phyloP scores from a whole-genome alignment of 768 basidiomycete species.

The Chalciporus pseudorubinellus region DNA sequence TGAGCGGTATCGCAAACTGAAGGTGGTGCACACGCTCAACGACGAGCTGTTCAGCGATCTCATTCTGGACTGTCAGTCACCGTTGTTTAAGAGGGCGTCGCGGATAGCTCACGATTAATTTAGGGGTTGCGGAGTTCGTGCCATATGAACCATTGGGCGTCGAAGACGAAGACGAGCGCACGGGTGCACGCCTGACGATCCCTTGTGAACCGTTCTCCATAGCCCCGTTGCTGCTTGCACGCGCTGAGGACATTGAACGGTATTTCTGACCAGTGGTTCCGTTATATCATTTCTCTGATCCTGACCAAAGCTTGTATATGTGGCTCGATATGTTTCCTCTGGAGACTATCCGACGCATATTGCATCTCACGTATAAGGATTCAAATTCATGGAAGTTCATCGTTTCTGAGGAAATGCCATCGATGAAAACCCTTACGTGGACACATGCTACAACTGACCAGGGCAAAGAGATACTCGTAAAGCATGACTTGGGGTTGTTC shows the following conservation, averaged over 20 bases:
- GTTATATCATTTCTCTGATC: not conserved
- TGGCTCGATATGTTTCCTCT: conserved; percentile 55
- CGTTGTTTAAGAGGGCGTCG: not conserved
- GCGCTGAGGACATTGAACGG: conserved; percentile 44
- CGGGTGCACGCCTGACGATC: conserved; percentile 42
- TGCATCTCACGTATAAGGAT: conserved; percentile 33
- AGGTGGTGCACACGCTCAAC: conserved; percentile 41
- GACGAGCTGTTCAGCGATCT: conserved; percentile 30
- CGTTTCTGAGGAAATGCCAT: conserved; percentile 17
- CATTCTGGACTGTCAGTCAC: conserved; percentile 39
- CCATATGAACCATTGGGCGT: conserved; percentile 35
- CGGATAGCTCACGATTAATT: conserved; percentile 6
- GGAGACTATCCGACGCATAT: conserved; percentile 44
- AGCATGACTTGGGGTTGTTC: conserved; percentile 28
- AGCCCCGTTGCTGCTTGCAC: conserved; percentile 32
- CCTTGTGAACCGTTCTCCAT: conserved; percentile 41
- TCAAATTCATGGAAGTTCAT: conserved; percentile 31
- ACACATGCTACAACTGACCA: conserved; percentile 13
- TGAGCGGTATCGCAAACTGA: conserved; percentile 51
- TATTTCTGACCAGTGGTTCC: conserved; percentile 20
- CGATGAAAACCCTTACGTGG: conserved; percentile 32
- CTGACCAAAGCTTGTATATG: conserved; percentile 37
- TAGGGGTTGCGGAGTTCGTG: conserved; percentile 40
- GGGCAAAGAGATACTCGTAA: conserved; percentile 10
- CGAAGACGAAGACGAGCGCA: conserved; percentile 38